Evolutionary conservation across 306 rosid genomes (phyloP), one percentile per base, ranked within the genome.

Genomic region (Gynostemma pentaphyllum): DNA sequence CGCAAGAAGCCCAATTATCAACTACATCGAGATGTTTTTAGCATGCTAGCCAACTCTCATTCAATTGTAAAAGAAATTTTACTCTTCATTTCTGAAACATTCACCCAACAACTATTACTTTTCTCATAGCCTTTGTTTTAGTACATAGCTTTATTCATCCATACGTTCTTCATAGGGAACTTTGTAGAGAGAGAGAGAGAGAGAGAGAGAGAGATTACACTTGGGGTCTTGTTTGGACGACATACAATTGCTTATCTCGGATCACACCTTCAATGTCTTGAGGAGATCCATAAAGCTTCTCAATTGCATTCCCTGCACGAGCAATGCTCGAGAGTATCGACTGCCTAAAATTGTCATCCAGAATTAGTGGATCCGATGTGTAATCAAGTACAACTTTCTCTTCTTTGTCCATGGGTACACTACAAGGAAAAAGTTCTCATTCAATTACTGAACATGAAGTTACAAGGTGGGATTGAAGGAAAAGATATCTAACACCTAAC

Each of bases 231-330:
- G 99, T 92, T 75, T 92, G 96, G 77, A 88, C 96, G 47, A 92
- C 95, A 44, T 78, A 88, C 71, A 92, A 69, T 81, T 92, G 79
- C 16, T 90, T 96, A 54, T 88, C 96, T 75, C 80, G 82, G 62
- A 92, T 78, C 68, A 86, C 99, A 66, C 99, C 96, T 81, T 92
- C 99, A 64, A 92, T 92, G 80, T 88, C 99, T 69, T 92, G 99
- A 53, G 96, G 79, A 66, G 87, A 48, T n/a, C 96, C 96, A 39
- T 88, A 92, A 51, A 92, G 79, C 47, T 83, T 85, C 77, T 88
- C 99, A 23, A 92, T 86, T 68, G 78, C 95, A 56, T 68, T 77
- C 74, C 99, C 99, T 48, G 99, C 96, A 21, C 80, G 81, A 49
- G 95, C 99, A 69, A 92, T 92, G 87, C 82, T 78, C 14, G 95